Conservation (phyloP, 768 basidiomycete genomes). For the Suillus spraguei region DNA sequence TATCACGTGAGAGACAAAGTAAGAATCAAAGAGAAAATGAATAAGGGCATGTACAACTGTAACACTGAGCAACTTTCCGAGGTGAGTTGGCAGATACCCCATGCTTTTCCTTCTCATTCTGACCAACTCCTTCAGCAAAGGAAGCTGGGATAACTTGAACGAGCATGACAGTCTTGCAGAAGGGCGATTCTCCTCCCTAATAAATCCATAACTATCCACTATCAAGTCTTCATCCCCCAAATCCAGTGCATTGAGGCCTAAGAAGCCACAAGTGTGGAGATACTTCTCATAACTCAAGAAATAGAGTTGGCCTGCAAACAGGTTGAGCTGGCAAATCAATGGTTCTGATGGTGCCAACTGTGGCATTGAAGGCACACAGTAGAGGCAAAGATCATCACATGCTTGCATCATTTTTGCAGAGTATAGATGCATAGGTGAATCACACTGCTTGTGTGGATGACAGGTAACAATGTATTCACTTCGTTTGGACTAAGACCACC, state of each 20-base stretch:
- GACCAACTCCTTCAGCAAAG: slow-evolving; percentile 35
- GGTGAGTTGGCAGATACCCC: slow-evolving; percentile 38
- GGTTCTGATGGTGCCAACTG: background rate
- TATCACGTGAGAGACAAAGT: too few species aligned
- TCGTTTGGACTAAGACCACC: slow-evolving; percentile 44
- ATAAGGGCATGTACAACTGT: too few species aligned
- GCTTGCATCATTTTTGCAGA: slow-evolving; percentile 37
- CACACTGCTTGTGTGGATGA: slow-evolving; percentile 34
- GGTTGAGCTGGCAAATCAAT: slow-evolving; percentile 27
- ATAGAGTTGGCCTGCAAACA: slow-evolving; percentile 37
- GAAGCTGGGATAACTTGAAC: slow-evolving; percentile 19
- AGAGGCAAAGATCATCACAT: slow-evolving; percentile 36
- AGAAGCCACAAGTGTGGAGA: slow-evolving; percentile 26
- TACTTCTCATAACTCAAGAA: slow-evolving; percentile 31
- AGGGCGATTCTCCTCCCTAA: slow-evolving; percentile 20
- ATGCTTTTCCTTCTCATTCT: slow-evolving; percentile 42
- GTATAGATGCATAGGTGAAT: slow-evolving; percentile 48
- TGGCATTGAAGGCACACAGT: slow-evolving; percentile 12
- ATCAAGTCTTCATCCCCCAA: slow-evolving; percentile 12
- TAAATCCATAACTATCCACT: slow-evolving; percentile 24
- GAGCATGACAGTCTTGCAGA: background rate
- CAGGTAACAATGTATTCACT: slow-evolving; percentile 38
- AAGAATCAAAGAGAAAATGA: too few species aligned
- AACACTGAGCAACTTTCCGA: too few species aligned
- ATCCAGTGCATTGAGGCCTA: slow-evolving; percentile 28